Evolutionary conservation across 2,329 filamentous ascomycete genomes (phyloP).

Genomic region (Penicillium sp.): DNA sequence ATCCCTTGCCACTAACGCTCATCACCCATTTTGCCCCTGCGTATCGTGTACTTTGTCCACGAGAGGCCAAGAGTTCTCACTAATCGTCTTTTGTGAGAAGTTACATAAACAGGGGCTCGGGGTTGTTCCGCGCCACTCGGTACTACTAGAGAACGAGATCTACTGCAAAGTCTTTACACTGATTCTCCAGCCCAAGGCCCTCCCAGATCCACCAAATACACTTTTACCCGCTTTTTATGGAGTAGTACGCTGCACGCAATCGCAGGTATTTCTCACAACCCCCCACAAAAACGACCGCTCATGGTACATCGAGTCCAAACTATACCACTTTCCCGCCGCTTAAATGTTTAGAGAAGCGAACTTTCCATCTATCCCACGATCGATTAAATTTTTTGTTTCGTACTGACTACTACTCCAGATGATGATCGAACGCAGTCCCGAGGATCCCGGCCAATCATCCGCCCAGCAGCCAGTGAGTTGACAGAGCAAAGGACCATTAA

Average conservation of each 20-base stretch:
- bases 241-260: background rate
- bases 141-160: background rate
- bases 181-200: background rate
- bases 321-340: background rate
- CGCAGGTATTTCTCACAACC: background rate
- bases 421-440: background rate
- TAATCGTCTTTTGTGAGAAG: background rate
- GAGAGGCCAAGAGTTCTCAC: background rate
- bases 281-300: background rate
- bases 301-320: background rate
- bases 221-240: background rate
- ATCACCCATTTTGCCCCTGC: background rate
- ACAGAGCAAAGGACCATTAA: constrained; percentile 8
- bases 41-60: background rate
- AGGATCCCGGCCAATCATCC: constrained; percentile 3
- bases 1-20: background rate
- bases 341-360: background rate
- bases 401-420: background rate
- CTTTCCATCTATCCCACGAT: background rate
- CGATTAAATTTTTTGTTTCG: background rate
- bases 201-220: background rate
- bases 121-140: background rate
- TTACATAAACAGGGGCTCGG: background rate
- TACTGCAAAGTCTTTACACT: background rate
- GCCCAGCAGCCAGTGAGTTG: constrained; percentile 6